Percentiles rank a stretch among this genome's conserved stretches.
Conservation (phyloP, 148 eudicot genomes). For the Chenopodium quinoa region DNA sequence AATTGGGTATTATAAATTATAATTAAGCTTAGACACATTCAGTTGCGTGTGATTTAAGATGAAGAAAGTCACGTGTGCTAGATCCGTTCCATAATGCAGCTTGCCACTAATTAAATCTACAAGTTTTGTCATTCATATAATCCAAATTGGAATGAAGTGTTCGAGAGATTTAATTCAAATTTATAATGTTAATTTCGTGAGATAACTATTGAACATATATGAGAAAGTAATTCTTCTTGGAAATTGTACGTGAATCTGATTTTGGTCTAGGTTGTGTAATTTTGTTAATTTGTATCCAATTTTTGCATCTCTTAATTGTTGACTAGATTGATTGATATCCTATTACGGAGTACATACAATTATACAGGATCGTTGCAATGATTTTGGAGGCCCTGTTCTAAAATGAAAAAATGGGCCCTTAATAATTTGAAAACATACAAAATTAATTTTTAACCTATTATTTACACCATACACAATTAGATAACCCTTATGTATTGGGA, state of each 20-base stretch:
- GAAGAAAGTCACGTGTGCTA: slow-evolving; percentile 21
- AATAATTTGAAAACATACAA: too few relatives aligned
- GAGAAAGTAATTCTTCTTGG: not conserved
- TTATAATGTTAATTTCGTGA: too few relatives aligned
- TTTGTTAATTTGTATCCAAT: not conserved
- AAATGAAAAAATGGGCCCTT: too few relatives aligned
- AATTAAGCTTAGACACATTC: not conserved
- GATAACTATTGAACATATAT: too few relatives aligned
- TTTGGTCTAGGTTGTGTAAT: not conserved
- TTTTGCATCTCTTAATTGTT: not conserved
- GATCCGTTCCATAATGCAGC: slow-evolving; percentile 30
- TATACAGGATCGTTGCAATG: too few relatives aligned
- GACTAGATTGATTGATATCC: too few relatives aligned
- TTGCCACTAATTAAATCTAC: not conserved
- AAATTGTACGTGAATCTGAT: not conserved
- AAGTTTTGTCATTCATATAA: not conserved
- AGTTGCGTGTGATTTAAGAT: slow-evolving; percentile 22
- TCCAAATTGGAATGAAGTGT: not conserved
- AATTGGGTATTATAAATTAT: not conserved
- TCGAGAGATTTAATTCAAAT: not conserved
- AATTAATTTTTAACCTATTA: too few relatives aligned
- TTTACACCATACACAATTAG: too few relatives aligned
- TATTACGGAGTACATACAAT: too few relatives aligned
- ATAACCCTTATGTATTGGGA: too few relatives aligned
- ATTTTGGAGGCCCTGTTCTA: too few relatives aligned